A percentile compares a stretch with the other conserved stretches of the same genome.
Conservation (phyloP, 2,329 filamentous ascomycete species). For the Penicillium sp. region DNA sequence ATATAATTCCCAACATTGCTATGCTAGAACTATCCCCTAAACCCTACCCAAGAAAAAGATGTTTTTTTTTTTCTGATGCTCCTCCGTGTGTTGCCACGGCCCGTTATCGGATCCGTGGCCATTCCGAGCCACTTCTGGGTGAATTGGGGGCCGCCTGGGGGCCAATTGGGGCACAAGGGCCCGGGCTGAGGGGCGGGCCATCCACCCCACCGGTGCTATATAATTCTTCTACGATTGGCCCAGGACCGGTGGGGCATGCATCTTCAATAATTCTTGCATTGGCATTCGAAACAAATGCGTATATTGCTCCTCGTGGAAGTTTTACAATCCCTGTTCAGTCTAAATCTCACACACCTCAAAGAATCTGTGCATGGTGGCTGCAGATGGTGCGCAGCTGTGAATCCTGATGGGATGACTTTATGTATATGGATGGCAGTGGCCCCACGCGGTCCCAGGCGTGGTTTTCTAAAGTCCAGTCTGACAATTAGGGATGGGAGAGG, state of each 20-base stretch:
- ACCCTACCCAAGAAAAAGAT: background rate
- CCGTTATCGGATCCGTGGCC: background rate
- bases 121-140: background rate
- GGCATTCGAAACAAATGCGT: background rate
- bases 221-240: background rate
- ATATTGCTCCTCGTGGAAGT: background rate
- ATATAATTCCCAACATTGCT: background rate
- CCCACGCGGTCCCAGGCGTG: background rate
- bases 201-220: background rate
- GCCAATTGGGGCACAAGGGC: background rate
- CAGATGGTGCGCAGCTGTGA: background rate
- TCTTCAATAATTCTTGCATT: background rate
- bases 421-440: background rate
- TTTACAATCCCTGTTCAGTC: background rate
- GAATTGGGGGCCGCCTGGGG: no score
- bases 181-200: background rate
- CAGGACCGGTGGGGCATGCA: background rate
- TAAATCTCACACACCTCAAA: background rate
- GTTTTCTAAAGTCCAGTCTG: background rate
- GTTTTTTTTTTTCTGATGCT: background rate
- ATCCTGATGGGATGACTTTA: background rate
- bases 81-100: background rate
- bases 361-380: background rate
- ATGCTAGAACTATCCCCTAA: background rate
- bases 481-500: slow-evolving; percentile 1